phyloP scores from a whole-genome alignment of 371 early-diverging fungal species.

The Lichtheimia ornata region DNA sequence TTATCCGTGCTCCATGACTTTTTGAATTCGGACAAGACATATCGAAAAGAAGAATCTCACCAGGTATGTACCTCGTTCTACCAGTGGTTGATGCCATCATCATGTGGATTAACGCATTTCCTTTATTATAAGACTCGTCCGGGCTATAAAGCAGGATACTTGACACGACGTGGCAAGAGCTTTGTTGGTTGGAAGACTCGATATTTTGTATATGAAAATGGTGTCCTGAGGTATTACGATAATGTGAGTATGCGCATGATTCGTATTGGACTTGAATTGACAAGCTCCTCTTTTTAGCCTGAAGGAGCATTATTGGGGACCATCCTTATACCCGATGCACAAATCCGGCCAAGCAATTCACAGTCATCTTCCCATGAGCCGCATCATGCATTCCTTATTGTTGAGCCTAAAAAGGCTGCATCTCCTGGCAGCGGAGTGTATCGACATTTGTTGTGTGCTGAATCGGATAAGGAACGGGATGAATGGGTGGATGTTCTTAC shows the following conservation, averaged over 20 bases:
- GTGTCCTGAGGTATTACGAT: slow-evolving; percentile 74
- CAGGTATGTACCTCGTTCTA: no score
- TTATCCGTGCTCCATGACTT: slow-evolving; percentile 65
- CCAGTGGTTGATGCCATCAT: no score
- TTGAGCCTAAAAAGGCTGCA: slow-evolving; percentile 61
- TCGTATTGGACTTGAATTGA: neutral
- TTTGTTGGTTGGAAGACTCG: slow-evolving; percentile 89
- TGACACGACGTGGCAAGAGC: slow-evolving; percentile 84
- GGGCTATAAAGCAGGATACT: slow-evolving; percentile 73
- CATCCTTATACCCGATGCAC: slow-evolving; percentile 47
- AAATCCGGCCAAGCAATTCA: slow-evolving; percentile 52
- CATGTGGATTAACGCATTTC: no score
- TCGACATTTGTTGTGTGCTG: slow-evolving; percentile 83
- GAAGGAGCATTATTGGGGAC: slow-evolving; percentile 52
- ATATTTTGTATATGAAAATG: slow-evolving; percentile 70
- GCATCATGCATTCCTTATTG: slow-evolving; percentile 73
- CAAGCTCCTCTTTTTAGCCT: slow-evolving; percentile 14
- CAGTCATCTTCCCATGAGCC: slow-evolving; percentile 18
- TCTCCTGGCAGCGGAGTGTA: slow-evolving; percentile 48
- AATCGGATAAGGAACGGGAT: slow-evolving; percentile 83
- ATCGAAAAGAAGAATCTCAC: slow-evolving; percentile 17
- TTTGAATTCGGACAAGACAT: slow-evolving; percentile 61
- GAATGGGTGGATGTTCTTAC: slow-evolving; percentile 77
- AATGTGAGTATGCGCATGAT: slow-evolving; percentile 12
- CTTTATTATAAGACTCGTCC: slow-evolving; percentile 9